phyloP scores from a whole-genome alignment of 768 basidiomycete species.

The Mycena latifolia region DNA sequence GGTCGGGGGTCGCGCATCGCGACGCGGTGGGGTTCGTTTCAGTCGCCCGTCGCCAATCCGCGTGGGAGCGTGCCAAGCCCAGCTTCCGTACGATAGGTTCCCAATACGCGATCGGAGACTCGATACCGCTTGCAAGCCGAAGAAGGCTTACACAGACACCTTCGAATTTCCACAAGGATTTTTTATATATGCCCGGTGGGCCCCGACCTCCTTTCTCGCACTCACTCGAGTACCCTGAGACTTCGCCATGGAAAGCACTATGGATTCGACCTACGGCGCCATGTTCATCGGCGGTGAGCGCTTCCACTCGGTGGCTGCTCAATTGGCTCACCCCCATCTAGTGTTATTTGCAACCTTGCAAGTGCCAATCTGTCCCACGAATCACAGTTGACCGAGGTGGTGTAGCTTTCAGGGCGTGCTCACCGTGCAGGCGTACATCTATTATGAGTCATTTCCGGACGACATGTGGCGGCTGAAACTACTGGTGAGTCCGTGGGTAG shows the following conservation, averaged over 20 bases:
- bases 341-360: slow-evolving; percentile 39
- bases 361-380: not conserved
- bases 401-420: slow-evolving; percentile 28
- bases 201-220: too few species aligned
- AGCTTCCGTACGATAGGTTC: too few species aligned
- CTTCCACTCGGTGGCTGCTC: too few species aligned
- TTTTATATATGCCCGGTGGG: not conserved
- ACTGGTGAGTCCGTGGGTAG: slow-evolving; percentile 2
- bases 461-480: slow-evolving; percentile 2
- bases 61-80: too few species aligned
- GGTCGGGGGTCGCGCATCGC: too few species aligned
- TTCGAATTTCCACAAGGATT: slow-evolving; percentile 7
- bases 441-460: slow-evolving; percentile 25
- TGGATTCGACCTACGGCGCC: slow-evolving; percentile 17
- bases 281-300: slow-evolving; percentile 33
- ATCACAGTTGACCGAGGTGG: not conserved
- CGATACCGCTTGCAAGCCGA: too few species aligned
- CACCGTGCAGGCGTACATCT: slow-evolving; percentile 24
- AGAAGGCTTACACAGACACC: not conserved
- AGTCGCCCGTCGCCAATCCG: too few species aligned
- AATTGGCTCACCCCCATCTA: not conserved
- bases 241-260: slow-evolving; percentile 1
- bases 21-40: too few species aligned
- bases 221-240: not conserved
- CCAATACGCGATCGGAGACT: too few species aligned